A percentile compares a stretch with the other conserved stretches of the same genome.
Conservation (phyloP, 306 rosid species). For the Quercus cerris region DNA sequence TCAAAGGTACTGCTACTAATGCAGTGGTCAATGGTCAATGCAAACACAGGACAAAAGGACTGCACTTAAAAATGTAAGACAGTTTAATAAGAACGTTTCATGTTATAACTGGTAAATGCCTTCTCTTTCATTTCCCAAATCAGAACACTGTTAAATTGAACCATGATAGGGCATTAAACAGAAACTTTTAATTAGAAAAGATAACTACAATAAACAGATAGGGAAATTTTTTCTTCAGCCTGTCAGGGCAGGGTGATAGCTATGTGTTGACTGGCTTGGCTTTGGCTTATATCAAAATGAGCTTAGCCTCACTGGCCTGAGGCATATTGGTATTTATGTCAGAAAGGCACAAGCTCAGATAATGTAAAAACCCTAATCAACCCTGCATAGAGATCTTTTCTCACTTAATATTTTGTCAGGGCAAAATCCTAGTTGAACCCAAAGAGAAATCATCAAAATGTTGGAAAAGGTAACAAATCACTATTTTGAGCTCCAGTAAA, state of each 20-base stretch:
- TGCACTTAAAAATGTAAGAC: neutral
- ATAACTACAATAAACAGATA: neutral
- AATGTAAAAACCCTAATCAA: neutral
- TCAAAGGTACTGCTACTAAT: neutral
- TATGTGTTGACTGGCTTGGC: neutral
- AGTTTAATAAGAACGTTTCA: slow-evolving; percentile 2
- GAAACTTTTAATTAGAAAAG: neutral
- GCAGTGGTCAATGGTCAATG: neutral
- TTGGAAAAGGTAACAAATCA: neutral
- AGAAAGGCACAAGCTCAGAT: neutral
- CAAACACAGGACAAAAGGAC: neutral
- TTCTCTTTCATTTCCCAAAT: neutral
- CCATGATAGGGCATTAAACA: neutral
- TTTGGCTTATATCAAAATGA: neutral
- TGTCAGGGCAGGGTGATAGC: neutral
- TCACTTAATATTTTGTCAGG: neutral
- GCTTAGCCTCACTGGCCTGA: neutral
- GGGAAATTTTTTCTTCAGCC: neutral
- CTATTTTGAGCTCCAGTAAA: neutral
- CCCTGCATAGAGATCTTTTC: neutral
- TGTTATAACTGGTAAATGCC: neutral
- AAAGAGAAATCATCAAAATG: neutral
- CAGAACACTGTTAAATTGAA: neutral
- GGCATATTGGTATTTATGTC: neutral
- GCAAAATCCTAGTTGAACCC: neutral